A percentile compares a stretch with the other conserved stretches of the same genome.
Conservation (phyloP, 306 rosid species). For the Urtica urens region DNA sequence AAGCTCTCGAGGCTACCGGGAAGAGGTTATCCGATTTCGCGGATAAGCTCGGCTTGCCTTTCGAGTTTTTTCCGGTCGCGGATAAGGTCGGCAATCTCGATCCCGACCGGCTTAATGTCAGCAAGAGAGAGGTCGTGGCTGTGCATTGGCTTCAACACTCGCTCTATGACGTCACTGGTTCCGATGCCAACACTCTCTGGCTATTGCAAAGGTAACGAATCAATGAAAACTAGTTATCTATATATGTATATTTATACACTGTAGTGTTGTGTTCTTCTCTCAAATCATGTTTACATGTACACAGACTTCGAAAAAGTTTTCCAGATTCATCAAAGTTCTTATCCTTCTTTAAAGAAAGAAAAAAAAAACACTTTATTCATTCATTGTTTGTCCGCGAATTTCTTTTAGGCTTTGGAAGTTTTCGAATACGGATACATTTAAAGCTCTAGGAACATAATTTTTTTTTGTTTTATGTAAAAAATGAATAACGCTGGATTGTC, state of each 20-base stretch:
- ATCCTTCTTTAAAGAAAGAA: neutral
- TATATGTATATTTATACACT: neutral
- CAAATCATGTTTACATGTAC: too few relatives aligned
- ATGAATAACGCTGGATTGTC: too few relatives aligned
- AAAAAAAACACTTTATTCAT: neutral
- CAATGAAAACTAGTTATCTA: neutral
- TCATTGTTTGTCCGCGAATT: too few relatives aligned
- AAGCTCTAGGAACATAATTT: too few relatives aligned
- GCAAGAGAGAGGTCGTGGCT: slow-evolving; percentile 89
- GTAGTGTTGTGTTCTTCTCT: too few relatives aligned
- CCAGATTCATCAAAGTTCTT: neutral
- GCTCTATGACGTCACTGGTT: slow-evolving; percentile 89
- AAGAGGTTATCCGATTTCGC: slow-evolving; percentile 84
- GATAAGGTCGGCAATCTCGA: slow-evolving; percentile 83
- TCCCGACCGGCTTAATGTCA: slow-evolving; percentile 54
- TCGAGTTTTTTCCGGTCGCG: slow-evolving; percentile 75
- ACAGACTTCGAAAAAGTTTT: neutral
- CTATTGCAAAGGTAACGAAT: slow-evolving; percentile 73
- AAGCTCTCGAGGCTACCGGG: slow-evolving; percentile 82
- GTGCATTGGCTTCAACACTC: slow-evolving; percentile 98
- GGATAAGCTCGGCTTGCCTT: slow-evolving; percentile 73
- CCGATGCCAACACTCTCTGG: slow-evolving; percentile 80
- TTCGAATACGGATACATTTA: too few relatives aligned
- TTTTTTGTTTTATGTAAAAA: too few relatives aligned
- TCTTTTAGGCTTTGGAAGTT: too few relatives aligned